A percentile compares a stretch with the other conserved stretches of the same genome.
These are phyloP conservation scores for Yamadazyma takamatsuzukensis DNA, from an alignment of 805 yeast species.

Conservation along the genomic window DNA sequence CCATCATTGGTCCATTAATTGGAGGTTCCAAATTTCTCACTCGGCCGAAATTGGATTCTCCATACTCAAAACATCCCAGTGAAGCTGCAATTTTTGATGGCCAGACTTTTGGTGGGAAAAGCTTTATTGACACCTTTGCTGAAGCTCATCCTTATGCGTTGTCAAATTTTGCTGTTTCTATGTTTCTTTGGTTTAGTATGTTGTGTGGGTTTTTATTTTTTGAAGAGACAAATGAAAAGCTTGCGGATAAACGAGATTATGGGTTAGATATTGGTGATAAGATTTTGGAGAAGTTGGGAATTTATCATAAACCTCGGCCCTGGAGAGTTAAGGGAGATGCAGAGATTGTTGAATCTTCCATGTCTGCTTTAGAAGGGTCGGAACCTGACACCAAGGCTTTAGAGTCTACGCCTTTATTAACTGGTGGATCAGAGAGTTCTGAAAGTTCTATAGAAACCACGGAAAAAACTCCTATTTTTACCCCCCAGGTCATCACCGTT, in stretches of 20 bases:
- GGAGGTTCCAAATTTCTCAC: constrained; percentile 50
- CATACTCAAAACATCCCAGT: not conserved
- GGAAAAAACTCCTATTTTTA: constrained; percentile 13
- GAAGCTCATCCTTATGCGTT: constrained; percentile 32
- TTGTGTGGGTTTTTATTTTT: constrained; percentile 28
- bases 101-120: no score
- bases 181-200: constrained; percentile 21
- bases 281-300: constrained; percentile 21
- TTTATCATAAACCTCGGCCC: constrained; percentile 22
- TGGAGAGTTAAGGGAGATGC: no score
- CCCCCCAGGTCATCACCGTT: constrained; percentile 27
- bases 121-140: constrained; percentile 22
- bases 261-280: constrained; percentile 36
- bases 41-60: constrained; percentile 24
- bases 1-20: constrained; percentile 56
- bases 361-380: not conserved
- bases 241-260: constrained; percentile 18
- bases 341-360: constrained; percentile 5
- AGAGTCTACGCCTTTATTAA: constrained; percentile 3
- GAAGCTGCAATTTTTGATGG: not conserved
- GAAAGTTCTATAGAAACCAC: not conserved
- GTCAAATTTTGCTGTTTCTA: constrained; percentile 31
- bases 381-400: not conserved
- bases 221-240: constrained; percentile 30
- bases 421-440: constrained; percentile 1